Base-by-base conservation (phyloP, 345 rosid species). In the Carallia brachiata region DNA sequence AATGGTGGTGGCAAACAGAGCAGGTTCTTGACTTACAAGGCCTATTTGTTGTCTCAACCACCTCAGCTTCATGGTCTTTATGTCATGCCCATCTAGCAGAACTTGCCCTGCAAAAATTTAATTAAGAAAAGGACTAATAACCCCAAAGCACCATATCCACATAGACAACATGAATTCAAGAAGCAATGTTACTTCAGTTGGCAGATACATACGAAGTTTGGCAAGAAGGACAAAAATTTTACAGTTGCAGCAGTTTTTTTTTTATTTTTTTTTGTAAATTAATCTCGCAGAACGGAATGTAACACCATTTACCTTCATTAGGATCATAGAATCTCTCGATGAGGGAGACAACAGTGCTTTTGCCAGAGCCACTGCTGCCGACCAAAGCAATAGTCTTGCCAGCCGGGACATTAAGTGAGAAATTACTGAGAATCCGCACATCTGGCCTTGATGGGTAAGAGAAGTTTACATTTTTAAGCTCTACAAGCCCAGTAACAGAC, bases 331-430 rank as follows among this genome's bases (percentile, higher is more conserved):
- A 94, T 81, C 98, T 80, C 78, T 94, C 98, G 23, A 94, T 94
- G 67, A 94, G 91, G 39, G 98, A 87, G 40, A 94, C 98, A 27
- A 91, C 95, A 0, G 98, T 94, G 82, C 98, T 94, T 82, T 94
- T 94, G 19, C 98, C 98, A 6, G 98, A 94, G 74, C 98, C 98
- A 31, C 98, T 94, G 82, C 97, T 94, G 56, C 98, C 98, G 16
- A 91, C 98, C 80, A 94, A 83, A 77, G 98, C 98, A 56, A 94
- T 90, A 39, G 97, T 94, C 79, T 88, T 94, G 31, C 97, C 98
- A 2, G 98, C 95, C 0, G 98, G 95, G 69, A 94, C 98, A 36
- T 74, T 85, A n/a, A 94, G 88, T 7, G 82, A 82, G 73, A 94
- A 90, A 52, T 89, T 79, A 77, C 91, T 85, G 23, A 94, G 95